Evolutionary conservation across 1,284 basidiomycete species (phyloP).

Genomic region (Cystobasidium pallidum): DNA sequence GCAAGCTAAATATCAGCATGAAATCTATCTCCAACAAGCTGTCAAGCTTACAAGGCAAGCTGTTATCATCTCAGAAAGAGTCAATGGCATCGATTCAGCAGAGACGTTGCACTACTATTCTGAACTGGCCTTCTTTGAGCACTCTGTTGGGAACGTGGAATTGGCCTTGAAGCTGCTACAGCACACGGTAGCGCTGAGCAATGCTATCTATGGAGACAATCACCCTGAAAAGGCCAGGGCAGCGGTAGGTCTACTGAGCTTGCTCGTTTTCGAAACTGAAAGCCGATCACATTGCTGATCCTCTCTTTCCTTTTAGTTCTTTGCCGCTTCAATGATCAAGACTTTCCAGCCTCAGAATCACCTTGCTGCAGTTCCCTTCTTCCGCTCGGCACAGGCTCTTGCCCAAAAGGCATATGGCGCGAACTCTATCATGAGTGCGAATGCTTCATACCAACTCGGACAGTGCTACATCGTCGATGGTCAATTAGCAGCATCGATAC

Average conservation of each 20-base stretch:
- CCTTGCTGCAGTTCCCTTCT: conserved; percentile 39
- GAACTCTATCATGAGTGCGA: conserved; percentile 43
- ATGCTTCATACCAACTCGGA: conserved; percentile 34
- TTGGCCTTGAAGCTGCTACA: conserved; percentile 59
- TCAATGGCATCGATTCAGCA: conserved; percentile 62
- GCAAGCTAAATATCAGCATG: conserved; percentile 50
- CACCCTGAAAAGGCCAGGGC: conserved; percentile 57
- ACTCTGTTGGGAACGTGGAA: conserved; percentile 59
- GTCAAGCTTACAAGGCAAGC: conserved; percentile 63
- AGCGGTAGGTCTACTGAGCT: conserved; percentile 13
- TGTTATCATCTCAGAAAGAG: conserved; percentile 63
- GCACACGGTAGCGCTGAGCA: conserved; percentile 62
- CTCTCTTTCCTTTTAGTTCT: conserved; percentile 19
- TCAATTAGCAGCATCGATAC: conserved; percentile 27
- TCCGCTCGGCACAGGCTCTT: conserved; percentile 31
- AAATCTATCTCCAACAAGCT: conserved; percentile 59
- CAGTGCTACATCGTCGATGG: conserved; percentile 43
- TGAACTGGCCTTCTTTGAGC: conserved; percentile 63
- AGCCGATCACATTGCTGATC: not conserved
- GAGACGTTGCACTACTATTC: conserved; percentile 64
- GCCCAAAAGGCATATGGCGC: conserved; percentile 29
- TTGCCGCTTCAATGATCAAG: conserved; percentile 32
- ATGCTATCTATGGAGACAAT: conserved; percentile 61
- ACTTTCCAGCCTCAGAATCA: conserved; percentile 7
- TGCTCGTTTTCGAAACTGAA: not conserved